Conservation (phyloP, 345 rosid genomes). For the Corymbia maculata region DNA sequence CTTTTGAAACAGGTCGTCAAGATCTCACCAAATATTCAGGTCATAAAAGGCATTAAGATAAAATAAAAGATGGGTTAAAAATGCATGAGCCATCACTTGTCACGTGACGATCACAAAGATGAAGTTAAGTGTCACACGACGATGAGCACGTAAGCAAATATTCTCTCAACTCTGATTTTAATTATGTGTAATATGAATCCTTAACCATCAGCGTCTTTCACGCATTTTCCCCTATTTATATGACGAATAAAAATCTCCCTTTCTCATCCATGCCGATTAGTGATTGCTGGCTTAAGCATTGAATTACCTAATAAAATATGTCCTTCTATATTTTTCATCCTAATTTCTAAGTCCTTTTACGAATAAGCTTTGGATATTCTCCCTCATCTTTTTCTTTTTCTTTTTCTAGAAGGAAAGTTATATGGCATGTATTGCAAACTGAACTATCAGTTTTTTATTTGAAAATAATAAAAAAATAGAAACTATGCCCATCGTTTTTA, state of each 20-base stretch:
- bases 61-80: background rate
- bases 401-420: background rate
- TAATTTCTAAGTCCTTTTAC: background rate
- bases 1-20: background rate
- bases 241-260: background rate
- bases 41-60: background rate
- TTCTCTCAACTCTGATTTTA: background rate
- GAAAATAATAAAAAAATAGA: background rate
- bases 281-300: background rate
- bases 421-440: background rate
- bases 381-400: background rate
- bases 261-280: background rate
- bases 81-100: background rate
- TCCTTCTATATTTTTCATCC: background rate
- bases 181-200: background rate
- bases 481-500: background rate
- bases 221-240: background rate
- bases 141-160: background rate
- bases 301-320: background rate
- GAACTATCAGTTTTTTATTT: background rate
- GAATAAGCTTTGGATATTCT: background rate
- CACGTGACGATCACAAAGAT: fast-evolving
- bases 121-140: background rate
- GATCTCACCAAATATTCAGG: background rate
- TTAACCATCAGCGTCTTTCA: background rate